Conservation (phyloP, 305 asterid genomes). For the Fraxinus greggii region DNA sequence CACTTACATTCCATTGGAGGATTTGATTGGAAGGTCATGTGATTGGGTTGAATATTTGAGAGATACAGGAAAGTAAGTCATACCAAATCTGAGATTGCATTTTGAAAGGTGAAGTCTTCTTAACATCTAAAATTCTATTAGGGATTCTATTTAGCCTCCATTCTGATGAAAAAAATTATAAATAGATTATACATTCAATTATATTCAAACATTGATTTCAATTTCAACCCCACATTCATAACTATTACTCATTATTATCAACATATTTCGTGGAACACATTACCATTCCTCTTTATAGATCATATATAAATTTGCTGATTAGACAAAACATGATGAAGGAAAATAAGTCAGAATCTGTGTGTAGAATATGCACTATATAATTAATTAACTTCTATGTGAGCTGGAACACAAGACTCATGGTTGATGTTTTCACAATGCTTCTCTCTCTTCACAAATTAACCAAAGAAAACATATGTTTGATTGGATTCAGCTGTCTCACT, state of each 20-base stretch:
- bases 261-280: not conserved
- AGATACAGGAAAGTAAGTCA: conserved; percentile 15
- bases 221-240: not conserved
- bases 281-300: not conserved
- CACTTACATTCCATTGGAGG: conserved; percentile 30
- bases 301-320: not conserved
- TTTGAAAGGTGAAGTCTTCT: not conserved
- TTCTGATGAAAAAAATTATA: not conserved
- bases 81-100: conserved; percentile 11
- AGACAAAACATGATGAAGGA: not conserved
- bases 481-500: not conserved
- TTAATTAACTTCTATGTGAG: not conserved
- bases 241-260: not conserved
- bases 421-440: too few species aligned
- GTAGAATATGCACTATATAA: not conserved
- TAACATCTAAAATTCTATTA: not conserved
- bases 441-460: not conserved
- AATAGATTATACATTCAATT: too few species aligned
- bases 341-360: not conserved
- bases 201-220: not conserved
- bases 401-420: not conserved
- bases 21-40: conserved; percentile 33
- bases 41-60: conserved; percentile 31
- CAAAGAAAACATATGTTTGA: not conserved
- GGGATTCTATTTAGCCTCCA: not conserved